These are phyloP conservation scores for Amanita rimosa DNA, from an alignment of 768 basidiomycete genomes.

Conservation along the genomic window DNA sequence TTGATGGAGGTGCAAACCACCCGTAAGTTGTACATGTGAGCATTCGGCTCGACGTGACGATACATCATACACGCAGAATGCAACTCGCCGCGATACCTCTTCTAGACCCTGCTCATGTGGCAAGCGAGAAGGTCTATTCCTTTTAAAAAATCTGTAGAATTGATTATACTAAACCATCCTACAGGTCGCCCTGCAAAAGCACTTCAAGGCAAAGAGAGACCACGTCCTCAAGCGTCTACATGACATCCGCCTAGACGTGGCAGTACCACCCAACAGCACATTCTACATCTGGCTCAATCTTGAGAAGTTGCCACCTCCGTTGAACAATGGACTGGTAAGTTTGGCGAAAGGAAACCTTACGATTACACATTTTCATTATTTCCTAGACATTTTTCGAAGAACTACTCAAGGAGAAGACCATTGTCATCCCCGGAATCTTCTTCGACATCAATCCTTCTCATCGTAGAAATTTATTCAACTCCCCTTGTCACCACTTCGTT, in stretches of 20 bases:
- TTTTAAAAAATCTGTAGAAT: neutral
- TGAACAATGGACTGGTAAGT: constrained; percentile 77
- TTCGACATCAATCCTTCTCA: constrained; percentile 78
- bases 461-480: constrained; percentile 81
- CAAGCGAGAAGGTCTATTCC: constrained; percentile 47
- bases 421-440: constrained; percentile 87
- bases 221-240: constrained; percentile 78
- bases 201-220: constrained; percentile 88
- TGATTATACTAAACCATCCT: neutral
- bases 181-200: constrained; percentile 72
- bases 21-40: constrained; percentile 38
- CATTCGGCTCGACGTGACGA: neutral
- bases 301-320: constrained; percentile 62
- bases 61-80: constrained; percentile 31
- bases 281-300: constrained; percentile 96
- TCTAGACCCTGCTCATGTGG: constrained; percentile 59
- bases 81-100: constrained; percentile 85
- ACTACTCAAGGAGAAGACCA: constrained; percentile 80
- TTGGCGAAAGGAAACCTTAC: neutral
- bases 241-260: constrained; percentile 66
- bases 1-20: constrained; percentile 92
- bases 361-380: neutral
- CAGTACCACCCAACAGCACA: constrained; percentile 66
- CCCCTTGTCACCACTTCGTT: constrained; percentile 85
- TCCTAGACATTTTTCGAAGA: constrained; percentile 86